Conservation (phyloP, 768 basidiomycete genomes). For the Suillus lakei region DNA sequence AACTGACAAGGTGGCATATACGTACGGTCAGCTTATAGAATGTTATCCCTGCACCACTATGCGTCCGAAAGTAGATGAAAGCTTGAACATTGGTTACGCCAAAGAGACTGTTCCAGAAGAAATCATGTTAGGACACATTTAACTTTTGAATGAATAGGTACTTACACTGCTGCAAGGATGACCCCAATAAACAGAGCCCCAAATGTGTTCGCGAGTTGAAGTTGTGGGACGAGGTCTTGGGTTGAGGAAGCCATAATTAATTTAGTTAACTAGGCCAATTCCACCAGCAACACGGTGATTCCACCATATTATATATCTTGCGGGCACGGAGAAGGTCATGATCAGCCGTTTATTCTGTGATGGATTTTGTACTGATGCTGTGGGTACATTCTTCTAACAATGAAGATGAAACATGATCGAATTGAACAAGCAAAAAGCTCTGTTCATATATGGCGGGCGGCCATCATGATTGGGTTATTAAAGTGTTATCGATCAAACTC, state of each 20-base stretch:
- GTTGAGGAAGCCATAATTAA: background rate
- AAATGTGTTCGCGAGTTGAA: background rate
- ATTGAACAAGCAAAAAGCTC: too few relatives aligned
- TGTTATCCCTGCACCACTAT: background rate
- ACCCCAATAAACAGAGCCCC: background rate
- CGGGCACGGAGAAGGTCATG: background rate
- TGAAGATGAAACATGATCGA: too few relatives aligned
- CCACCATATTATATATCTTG: background rate
- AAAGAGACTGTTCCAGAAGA: background rate
- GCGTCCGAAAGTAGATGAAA: slow-evolving; percentile 1
- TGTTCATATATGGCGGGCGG: too few relatives aligned
- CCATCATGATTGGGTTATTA: too few relatives aligned
- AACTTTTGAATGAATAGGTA: too few relatives aligned
- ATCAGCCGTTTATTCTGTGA: background rate
- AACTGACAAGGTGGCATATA: background rate
- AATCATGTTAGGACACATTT: background rate
- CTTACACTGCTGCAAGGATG: background rate
- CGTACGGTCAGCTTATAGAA: background rate
- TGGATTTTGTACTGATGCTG: background rate
- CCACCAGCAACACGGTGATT: background rate
- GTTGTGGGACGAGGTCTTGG: too few relatives aligned
- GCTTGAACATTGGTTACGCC: background rate
- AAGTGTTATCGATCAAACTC: too few relatives aligned
- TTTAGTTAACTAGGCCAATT: background rate
- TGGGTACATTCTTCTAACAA: too few relatives aligned